Evolutionary conservation across 768 basidiomycete species (phyloP), one percentile per base, ranked within the genome.

Genomic region (Rhodotorula diobovata): DNA sequence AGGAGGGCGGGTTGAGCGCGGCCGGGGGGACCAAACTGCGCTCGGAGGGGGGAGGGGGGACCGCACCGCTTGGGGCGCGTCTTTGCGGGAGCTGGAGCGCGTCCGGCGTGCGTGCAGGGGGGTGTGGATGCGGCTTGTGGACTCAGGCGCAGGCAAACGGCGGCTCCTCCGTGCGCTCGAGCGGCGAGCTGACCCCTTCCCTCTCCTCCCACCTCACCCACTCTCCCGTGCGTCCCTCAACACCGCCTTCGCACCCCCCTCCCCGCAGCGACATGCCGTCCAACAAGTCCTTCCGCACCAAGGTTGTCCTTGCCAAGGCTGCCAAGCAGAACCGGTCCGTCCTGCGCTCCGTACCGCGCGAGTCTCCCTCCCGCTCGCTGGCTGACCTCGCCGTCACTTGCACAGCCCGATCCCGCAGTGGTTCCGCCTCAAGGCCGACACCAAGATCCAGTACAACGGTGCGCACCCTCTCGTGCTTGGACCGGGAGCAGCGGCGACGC

Each of bases 201-300:
- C 15, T n/a, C 37, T n/a, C 18, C 25, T 39, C 37, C 56, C n/a
- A 12, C 41, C 57, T n/a, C 50, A 3, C n/a, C 50, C 28, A 23
- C n/a, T 53, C 51, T 10, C 46, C 3, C 51, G 30, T 15, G 28
- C 12, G 37, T 32, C 41, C 6, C 45, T 11, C 35, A 5, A 25
- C 59, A 48, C 14, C 37, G 28, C 51, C 4, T 16, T 28, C 48
- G 20, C 48, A 21, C 48, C 23, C n/a, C 51, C 14, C n/a, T 16
- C 34, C 10, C 41, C 18, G 18, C 58, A 75, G 73, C 68, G 73
- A 74, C 69, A 74, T 75, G 95, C 95, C 95, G 83, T 97, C 95
- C 81, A 92, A 97, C 88, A 99, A 99, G 85, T 87, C 92, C 69
- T 97, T 97, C 87, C 87, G 90, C 81, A 93, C 90, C 81, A 99